Base-by-base conservation (phyloP, 768 basidiomycete species). In the Termitomyces sp. region DNA sequence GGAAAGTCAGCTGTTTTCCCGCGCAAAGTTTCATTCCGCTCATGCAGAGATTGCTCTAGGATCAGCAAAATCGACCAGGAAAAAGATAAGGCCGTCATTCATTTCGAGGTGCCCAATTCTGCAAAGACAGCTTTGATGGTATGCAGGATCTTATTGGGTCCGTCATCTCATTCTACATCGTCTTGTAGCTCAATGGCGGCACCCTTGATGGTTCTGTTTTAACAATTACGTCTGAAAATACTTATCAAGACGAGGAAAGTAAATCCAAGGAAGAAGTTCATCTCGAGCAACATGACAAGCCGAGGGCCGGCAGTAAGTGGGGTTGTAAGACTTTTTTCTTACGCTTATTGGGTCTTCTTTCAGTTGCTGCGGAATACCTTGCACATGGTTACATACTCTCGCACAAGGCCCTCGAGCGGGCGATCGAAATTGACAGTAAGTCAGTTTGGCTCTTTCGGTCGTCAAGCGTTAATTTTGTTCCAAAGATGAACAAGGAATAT, bases 361-460 rank as follows among this genome's bases (percentile, higher is more conserved):
- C 67, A 85, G 92, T 97, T 66, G 89, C 90, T 28, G 95, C 96
- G 30, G 96, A 98, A 70, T 93, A 95, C 71, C 82, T 99, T 46
- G 93, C 96, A 1, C 85, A 83, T 66, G 97, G 96, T 1, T 98
- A 98, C 74, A 66, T 67, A 52, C 80, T 98, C 28, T 84, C 86
- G 18, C 95, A 98, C 67, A 67, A 77, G 49, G 81, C 94, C 63
- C 77, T 98, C 47, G 78, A 88, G 63, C 81, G 81, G 50, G 88
- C 92, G 48, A 92, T 93, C 63, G 88, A 92, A 36, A 74, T 90
- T n/a, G 90, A 92, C 67, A 73, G 86, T 88, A 60, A 59, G 75
- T 61, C 10, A 24, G 10, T 5, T 65, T 65, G 1, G 3, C 10
- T 38, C 56, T 16, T 33, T 14, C 5, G 28, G 28, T 44, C 11